Evolutionary conservation across 1,284 basidiomycete species (phyloP).

Genomic region (Pyrrhoderma noxium): DNA sequence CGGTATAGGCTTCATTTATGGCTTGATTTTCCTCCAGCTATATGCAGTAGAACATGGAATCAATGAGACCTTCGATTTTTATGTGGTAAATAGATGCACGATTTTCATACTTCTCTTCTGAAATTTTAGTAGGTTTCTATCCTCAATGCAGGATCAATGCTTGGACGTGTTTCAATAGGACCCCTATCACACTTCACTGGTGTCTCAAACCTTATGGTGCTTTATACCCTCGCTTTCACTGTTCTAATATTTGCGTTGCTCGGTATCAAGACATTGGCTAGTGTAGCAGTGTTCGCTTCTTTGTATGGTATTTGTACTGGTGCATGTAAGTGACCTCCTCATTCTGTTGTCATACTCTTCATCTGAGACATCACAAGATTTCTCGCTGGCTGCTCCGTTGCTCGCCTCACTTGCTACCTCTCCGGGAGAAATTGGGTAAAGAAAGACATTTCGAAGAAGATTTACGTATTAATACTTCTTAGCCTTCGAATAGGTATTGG

Average conservation of each 20-base stretch:
- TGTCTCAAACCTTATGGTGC: conserved; percentile 1
- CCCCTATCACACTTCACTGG: conserved; percentile 24
- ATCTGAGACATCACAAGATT: neutral
- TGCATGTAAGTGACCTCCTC: conserved; percentile 15
- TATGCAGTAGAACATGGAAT: conserved; percentile 13
- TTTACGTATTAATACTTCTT: neutral
- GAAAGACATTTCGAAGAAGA: neutral
- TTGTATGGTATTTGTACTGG: conserved; percentile 22
- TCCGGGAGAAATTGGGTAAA: conserved; percentile 12
- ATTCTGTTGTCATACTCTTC: neutral
- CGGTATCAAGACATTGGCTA: conserved; percentile 15
- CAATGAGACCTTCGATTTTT: conserved; percentile 16
- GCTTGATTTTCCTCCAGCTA: conserved; percentile 26
- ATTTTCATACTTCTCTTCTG: conserved; percentile 20
- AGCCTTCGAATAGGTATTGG: conserved; percentile 14
- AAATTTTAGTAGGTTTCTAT: conserved; percentile 28
- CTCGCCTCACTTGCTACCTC: conserved; percentile 7
- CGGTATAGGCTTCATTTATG: conserved; percentile 4
- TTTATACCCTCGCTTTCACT: conserved; percentile 6
- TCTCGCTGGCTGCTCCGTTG: conserved; percentile 11
- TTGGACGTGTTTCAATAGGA: conserved; percentile 35
- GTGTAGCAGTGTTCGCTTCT: conserved; percentile 14
- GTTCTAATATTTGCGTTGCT: conserved; percentile 22
- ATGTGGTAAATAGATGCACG: conserved; percentile 5
- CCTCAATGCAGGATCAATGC: conserved; percentile 32